A percentile compares a stretch with the other conserved stretches of the same genome.
These are phyloP conservation scores for Hypoxylon lienhwacheense DNA, from an alignment of 495 filamentous ascomycete species.

Conservation along the genomic window DNA sequence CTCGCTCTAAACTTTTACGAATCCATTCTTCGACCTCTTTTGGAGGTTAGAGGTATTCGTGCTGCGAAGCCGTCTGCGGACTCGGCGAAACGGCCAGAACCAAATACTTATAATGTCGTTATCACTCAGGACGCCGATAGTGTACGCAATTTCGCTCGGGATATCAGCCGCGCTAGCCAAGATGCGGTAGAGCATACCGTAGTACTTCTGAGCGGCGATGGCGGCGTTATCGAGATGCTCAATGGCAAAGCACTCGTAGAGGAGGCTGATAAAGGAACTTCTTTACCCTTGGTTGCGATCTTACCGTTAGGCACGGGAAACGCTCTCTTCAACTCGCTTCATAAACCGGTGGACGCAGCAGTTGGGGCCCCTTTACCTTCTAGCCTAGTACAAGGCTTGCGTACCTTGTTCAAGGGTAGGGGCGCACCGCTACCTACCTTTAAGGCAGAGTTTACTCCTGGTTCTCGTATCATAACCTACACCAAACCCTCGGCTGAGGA, in stretches of 20 bases:
- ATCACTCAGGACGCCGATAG: conserved; percentile 63
- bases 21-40: conserved; percentile 58
- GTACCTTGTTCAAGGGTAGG: conserved; percentile 59
- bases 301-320: conserved; percentile 87
- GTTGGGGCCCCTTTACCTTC: conserved; percentile 21
- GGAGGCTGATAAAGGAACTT: neutral
- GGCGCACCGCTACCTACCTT: conserved; percentile 57
- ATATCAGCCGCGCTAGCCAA: conserved; percentile 46
- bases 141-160: conserved; percentile 61
- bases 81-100: conserved; percentile 13
- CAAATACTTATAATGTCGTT: conserved; percentile 48
- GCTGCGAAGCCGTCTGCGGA: conserved; percentile 1
- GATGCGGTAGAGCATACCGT: conserved; percentile 51
- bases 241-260: conserved; percentile 50
- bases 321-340: conserved; percentile 74
- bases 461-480: conserved; percentile 53
- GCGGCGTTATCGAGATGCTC: conserved; percentile 75
- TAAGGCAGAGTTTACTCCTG: conserved; percentile 65
- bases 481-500: conserved; percentile 19
- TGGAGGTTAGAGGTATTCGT: conserved; percentile 45
- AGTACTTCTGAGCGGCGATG: conserved; percentile 82
- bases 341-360: conserved; percentile 40
- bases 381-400: conserved; percentile 53
- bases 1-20: conserved; percentile 60
- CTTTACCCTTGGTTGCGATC: conserved; percentile 61